phyloP scores from a whole-genome alignment of 192 early-diverging fungal genomes.

The Backusella luteola region DNA sequence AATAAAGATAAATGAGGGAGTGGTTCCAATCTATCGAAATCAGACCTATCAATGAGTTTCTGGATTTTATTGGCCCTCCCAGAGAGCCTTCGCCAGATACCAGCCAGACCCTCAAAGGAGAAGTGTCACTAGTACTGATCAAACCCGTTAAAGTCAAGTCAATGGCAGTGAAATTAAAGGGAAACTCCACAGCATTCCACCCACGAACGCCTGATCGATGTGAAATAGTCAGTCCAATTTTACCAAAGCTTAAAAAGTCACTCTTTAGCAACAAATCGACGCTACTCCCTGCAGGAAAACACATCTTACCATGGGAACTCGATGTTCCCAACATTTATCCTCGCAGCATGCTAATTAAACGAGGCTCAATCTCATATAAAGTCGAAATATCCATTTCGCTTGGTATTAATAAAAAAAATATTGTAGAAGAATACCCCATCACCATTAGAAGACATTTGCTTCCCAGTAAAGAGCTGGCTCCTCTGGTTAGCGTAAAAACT shows the following conservation, averaged over 20 bases:
- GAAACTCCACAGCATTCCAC: not conserved
- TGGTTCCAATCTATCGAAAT: constrained; percentile 21
- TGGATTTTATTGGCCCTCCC: constrained; percentile 19
- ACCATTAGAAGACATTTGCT: constrained; percentile 18
- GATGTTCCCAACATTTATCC: constrained; percentile 29
- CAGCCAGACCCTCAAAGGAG: constrained; percentile 19
- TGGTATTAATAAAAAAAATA: constrained; percentile 20
- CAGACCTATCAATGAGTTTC: constrained; percentile 13
- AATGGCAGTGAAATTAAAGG: constrained; percentile 35
- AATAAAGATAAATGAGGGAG: constrained; percentile 15
- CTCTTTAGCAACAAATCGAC: constrained; percentile 10
- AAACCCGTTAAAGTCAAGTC: constrained; percentile 22
- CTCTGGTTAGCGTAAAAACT: constrained; percentile 6
- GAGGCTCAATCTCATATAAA: constrained; percentile 19
- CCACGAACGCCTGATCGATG: not conserved
- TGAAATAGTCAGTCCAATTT: not conserved
- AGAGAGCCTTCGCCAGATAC: not conserved
- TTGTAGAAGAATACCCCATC: constrained; percentile 21
- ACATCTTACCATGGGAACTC: constrained; percentile 31
- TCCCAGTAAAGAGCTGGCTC: constrained; percentile 5
- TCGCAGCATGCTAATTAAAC: constrained; percentile 15
- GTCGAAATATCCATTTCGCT: constrained; percentile 16
- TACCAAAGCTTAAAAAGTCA: constrained; percentile 25
- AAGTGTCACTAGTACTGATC: constrained; percentile 10
- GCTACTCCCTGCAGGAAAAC: constrained; percentile 9